Conservation (phyloP, 2,329 filamentous ascomycete species). For the Rutstroemia sp. region DNA sequence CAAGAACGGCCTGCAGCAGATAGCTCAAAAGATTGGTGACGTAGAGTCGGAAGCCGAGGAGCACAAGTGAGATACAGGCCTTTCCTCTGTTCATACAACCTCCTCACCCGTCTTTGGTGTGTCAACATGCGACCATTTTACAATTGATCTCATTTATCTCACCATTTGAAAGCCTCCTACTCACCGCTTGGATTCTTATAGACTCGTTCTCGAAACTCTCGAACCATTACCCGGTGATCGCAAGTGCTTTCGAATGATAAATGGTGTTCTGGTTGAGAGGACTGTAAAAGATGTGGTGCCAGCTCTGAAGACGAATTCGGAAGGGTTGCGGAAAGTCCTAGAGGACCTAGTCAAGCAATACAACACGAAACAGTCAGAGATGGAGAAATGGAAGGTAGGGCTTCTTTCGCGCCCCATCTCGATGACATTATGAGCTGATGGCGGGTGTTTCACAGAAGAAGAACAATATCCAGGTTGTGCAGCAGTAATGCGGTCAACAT, state of each 20-base stretch:
- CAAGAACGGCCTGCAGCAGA: constrained; percentile 74
- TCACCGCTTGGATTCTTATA: constrained; percentile 40
- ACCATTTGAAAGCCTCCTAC: constrained; percentile 21
- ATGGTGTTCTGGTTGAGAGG: constrained; percentile 89
- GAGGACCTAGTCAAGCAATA: constrained; percentile 96
- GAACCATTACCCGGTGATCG: constrained; percentile 74
- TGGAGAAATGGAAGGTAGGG: constrained; percentile 96
- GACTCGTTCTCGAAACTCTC: constrained; percentile 89
- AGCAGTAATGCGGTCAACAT: constrained; percentile 46
- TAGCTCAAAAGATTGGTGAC: constrained; percentile 94
- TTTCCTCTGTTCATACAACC: neutral
- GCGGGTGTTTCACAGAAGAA: constrained; percentile 57
- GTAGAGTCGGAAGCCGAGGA: constrained; percentile 97
- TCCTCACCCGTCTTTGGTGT: neutral
- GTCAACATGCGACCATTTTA: neutral
- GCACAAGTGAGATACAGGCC: constrained; percentile 68
- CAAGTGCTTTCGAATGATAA: constrained; percentile 98
- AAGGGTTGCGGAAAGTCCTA: constrained; percentile 87
- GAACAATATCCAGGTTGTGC: constrained; percentile 82
- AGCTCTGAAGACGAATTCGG: constrained; percentile 84
- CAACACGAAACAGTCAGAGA: constrained; percentile 85
- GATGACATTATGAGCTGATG: constrained; percentile 13
- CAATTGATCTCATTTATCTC: constrained; percentile 7
- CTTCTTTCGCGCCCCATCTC: neutral
- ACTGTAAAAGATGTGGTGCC: constrained; percentile 91